Evolutionary conservation across 805 yeast genomes (phyloP).

Genomic region (Yarrowia bubula): DNA sequence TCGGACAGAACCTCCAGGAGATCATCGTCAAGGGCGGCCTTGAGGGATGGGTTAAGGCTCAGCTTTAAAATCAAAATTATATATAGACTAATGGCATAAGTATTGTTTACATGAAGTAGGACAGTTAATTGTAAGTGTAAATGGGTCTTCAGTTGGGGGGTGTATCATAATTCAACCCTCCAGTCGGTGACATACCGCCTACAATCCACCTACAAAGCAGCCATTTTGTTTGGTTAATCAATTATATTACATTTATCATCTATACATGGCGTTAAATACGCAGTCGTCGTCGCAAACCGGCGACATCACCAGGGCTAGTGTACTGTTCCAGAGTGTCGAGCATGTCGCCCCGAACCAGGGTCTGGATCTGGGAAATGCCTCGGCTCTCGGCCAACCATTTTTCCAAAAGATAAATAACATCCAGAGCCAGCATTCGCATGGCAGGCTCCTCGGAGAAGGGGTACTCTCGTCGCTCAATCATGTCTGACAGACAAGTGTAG

Average conservation of each 20-base stretch:
- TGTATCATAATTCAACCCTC: too few relatives aligned
- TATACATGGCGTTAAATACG: constrained; percentile 18
- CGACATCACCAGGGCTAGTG: constrained; percentile 2
- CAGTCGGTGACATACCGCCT: too few relatives aligned
- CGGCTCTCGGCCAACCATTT: constrained; percentile 32
- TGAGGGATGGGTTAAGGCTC: constrained; percentile 93
- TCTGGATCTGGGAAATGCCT: constrained; percentile 14
- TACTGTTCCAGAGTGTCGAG: constrained; percentile 16
- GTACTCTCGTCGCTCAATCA: constrained; percentile 37
- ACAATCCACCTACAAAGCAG: too few relatives aligned
- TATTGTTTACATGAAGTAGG: neutral
- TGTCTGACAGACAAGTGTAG: constrained; percentile 34
- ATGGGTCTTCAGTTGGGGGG: too few relatives aligned
- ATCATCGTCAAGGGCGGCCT: constrained; percentile 96
- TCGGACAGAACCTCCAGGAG: constrained; percentile 93
- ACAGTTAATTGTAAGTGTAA: neutral
- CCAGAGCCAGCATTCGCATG: constrained; percentile 33
- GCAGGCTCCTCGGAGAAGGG: constrained; percentile 38
- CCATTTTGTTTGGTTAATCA: too few relatives aligned
- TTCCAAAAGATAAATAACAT: constrained; percentile 33
- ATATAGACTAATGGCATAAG: constrained; percentile 22
- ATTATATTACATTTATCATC: constrained; percentile 22
- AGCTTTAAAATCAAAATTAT: constrained; percentile 20
- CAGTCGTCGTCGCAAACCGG: constrained; percentile 16
- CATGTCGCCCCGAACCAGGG: neutral